These are phyloP conservation scores for Volutella citrinella DNA, from an alignment of 2,329 filamentous ascomycete species.

Conservation along the genomic window DNA sequence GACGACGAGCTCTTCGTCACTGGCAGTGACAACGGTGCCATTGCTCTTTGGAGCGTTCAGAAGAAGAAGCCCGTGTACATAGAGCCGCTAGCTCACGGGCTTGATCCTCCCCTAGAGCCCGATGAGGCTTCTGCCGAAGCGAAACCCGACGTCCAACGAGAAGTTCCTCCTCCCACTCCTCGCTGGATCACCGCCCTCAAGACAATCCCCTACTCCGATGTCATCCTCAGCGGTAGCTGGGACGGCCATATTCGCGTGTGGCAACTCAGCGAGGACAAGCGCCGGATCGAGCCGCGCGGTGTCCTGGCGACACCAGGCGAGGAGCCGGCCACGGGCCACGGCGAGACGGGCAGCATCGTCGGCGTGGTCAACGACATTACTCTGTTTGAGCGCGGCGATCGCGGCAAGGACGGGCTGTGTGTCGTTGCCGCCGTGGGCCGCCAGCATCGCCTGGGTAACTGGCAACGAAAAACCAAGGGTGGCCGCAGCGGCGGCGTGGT, in stretches of 20 bases:
- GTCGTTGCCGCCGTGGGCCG: constrained; percentile 84
- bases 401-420: constrained; percentile 73
- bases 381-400: constrained; percentile 79
- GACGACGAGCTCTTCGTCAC: constrained; percentile 89
- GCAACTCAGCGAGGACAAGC: constrained; percentile 81
- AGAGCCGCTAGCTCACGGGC: constrained; percentile 76
- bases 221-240: constrained; percentile 91
- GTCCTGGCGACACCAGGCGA: constrained; percentile 49
- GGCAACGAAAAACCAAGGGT: constrained; percentile 61
- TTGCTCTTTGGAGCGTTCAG: constrained; percentile 83
- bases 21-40: constrained; percentile 83
- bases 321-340: constrained; percentile 25
- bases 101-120: constrained; percentile 68
- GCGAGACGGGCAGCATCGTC: constrained; percentile 44
- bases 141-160: constrained; percentile 56
- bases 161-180: constrained; percentile 64
- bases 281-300: constrained; percentile 70
- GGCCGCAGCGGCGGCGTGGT: constrained; percentile 80
- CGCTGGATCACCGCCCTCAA: constrained; percentile 88
- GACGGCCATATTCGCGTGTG: constrained; percentile 81
- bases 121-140: constrained; percentile 71
- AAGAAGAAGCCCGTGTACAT: constrained; percentile 94
- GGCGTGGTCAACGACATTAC: constrained; percentile 88
- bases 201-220: constrained; percentile 84
- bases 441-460: constrained; percentile 81